A percentile compares a stretch with the other conserved stretches of the same genome.
Evolutionary conservation across 2,329 filamentous ascomycete genomes (phyloP).

Genomic region (Ilyonectria mors-panacis): DNA sequence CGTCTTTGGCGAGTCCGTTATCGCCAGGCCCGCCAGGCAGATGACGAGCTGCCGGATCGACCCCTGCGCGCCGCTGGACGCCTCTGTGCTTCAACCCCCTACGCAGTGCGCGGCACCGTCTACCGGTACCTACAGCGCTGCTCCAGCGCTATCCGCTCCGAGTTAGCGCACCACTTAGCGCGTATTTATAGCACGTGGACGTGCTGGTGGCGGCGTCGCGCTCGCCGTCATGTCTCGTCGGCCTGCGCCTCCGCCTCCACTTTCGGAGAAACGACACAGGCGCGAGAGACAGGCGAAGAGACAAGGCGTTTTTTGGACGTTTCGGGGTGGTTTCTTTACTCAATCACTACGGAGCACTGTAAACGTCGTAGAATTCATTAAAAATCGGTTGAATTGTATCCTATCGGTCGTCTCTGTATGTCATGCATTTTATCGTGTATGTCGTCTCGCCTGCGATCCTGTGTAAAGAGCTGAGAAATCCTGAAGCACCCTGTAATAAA

Average conservation of each 20-base stretch:
- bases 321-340: background rate
- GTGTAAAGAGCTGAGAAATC: slow-evolving; percentile 2
- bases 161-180: slow-evolving; percentile 22
- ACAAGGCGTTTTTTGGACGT: slow-evolving; percentile 1
- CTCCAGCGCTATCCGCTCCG: slow-evolving; percentile 18
- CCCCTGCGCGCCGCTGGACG: background rate
- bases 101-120: background rate
- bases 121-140: slow-evolving; percentile 20
- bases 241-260: slow-evolving; percentile 5
- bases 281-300: slow-evolving; percentile 11
- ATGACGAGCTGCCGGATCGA: slow-evolving; percentile 21
- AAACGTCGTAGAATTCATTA: background rate
- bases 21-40: slow-evolving; percentile 25
- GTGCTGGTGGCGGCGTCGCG: slow-evolving; percentile 15
- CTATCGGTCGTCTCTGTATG: background rate
- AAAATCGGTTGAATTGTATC: background rate
- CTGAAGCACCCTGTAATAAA: background rate
- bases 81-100: no score
- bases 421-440: slow-evolving; percentile 5
- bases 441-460: background rate
- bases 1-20: slow-evolving; percentile 23
- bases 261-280: slow-evolving; percentile 12
- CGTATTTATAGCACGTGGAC: slow-evolving; percentile 22
- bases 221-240: background rate
- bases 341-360: background rate